Evolutionary conservation across 306 rosid species (phyloP), one percentile per base, ranked within the genome.

Genomic region (Fragaria nilgerrensis): DNA sequence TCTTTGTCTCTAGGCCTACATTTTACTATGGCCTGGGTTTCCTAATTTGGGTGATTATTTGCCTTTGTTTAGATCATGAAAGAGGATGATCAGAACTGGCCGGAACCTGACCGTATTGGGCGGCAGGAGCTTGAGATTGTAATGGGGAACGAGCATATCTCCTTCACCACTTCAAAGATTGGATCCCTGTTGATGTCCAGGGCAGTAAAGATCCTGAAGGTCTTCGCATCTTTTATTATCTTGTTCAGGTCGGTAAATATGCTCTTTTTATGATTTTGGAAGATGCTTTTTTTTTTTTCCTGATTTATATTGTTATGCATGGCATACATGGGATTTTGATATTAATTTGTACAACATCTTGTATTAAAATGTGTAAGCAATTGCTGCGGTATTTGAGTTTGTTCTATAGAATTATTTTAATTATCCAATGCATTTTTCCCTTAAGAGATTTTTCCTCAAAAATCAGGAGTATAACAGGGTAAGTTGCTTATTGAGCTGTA

Each of bases 151-250:
- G 99, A 95, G 78, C 99, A 95, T 72, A 95, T 95, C 66, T 95
- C 99, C 37, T 95, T 95, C 79, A 95, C 99, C 2, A 95, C 99
- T 5, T 95, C 99, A 1, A 95, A 95, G 86, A 95, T 95, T 66
- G 99, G 99, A 5, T 95, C 99, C 9, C 97, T 95, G 97, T 95
- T 5, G 99, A 92, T 81, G 99, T 95, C 85, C 97, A 95, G 86
- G 88, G 93, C 66, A 95, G 99, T 80, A 92, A 92, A n/a, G 99
- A 95, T 81, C 97, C 97, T 4, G 97, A 95, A 85, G 99, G 99
- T n/a, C 97, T 95, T 77, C 99, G 99, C 39, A 92, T 95, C 83
- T 95, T 95, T 83, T 92, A 95, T 85, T 95, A 95, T 75, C 96
- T 95, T 68, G 98, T 95, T 84, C 97, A 95, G 98, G 98, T 94